Evolutionary conservation across 306 rosid species (phyloP).

Genomic region (Oemleria cerasiformis): DNA sequence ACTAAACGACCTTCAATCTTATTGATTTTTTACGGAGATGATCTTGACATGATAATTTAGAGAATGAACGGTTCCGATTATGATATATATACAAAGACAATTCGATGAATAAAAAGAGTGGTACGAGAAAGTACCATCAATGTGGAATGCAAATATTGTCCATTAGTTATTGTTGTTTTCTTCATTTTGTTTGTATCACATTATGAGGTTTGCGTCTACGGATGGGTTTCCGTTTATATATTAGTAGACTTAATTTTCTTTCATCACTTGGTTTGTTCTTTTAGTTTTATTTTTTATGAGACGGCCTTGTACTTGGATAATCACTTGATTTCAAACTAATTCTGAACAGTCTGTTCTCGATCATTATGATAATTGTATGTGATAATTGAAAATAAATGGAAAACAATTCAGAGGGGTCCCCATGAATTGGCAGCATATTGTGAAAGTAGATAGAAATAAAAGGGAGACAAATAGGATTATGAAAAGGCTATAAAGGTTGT

Average conservation of each 20-base stretch:
- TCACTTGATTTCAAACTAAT: neutral
- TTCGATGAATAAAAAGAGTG: too few species aligned
- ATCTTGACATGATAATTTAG: too few species aligned
- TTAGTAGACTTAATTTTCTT: neutral
- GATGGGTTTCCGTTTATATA: neutral
- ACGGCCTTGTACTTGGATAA: too few species aligned
- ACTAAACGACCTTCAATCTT: too few species aligned
- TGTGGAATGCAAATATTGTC: too few species aligned
- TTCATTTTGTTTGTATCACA: neutral
- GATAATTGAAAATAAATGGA: neutral
- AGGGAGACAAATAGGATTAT: conserved; percentile 32
- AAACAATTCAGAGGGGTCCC: conserved; percentile 14
- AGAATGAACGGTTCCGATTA: too few species aligned
- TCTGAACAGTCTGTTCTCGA: neutral
- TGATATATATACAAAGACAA: too few species aligned
- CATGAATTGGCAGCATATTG: conserved; percentile 18
- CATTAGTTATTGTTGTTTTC: neutral
- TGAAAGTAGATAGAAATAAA: conserved; percentile 15
- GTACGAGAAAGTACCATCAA: too few species aligned
- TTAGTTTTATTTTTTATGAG: neutral
- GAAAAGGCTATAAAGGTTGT: conserved; percentile 22
- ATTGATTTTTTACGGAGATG: too few species aligned
- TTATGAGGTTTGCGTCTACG: neutral
- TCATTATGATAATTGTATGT: neutral
- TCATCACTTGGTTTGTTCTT: neutral